Base-by-base conservation (phyloP, 768 basidiomycete species). In the Amanita phalloides region DNA sequence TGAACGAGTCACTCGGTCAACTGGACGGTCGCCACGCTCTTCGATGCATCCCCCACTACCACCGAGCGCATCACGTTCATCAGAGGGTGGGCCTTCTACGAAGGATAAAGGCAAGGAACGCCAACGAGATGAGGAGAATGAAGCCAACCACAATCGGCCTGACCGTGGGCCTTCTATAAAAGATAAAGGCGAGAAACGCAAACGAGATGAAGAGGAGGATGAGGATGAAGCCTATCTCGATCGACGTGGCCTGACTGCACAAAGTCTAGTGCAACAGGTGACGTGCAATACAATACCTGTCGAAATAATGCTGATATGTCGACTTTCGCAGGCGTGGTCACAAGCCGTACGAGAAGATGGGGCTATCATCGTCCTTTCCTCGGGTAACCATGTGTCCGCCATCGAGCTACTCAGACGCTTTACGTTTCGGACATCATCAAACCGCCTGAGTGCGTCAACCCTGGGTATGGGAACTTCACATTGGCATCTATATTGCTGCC, bases 181-280 rank as follows among this genome's bases (percentile, higher is more conserved):
- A 20, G 4, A 20, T 35, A 41, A 17, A 46, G n/a, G 45, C 42
- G 28, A 26, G 42, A 44, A 28, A 26, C 10, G 42, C 42, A 4
- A 6, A 26, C 42, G 8, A 26, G 48, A 28, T 25, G 28, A 49
- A 9, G 26, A 49, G 36, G 51, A 26, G 26, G 26, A 25, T 25
- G 23, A 26, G 26, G 23, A 4, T 25, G 6, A 49, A 28, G 46
- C 39, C 20, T 23, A 41, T 41, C 25, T 39, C 30, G 53, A 45
- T 56, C 23, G 14, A 28, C 4, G 2, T 33, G 45, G 21, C 28
- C 32, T 17, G 11, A 54, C 54, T 39, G 54, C 54, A 3, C 55
- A 54, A 41, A 46, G 25, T 53, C 37, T 59, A 39, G 57, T 59
- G 48, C 60, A 61, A 54, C 56, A 55, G 55, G 60, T 58, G 49